Percentiles rank a stretch among this genome's conserved stretches.
phyloP scores from a whole-genome alignment of 345 rosid species.

The Eucalyptus curtisii region DNA sequence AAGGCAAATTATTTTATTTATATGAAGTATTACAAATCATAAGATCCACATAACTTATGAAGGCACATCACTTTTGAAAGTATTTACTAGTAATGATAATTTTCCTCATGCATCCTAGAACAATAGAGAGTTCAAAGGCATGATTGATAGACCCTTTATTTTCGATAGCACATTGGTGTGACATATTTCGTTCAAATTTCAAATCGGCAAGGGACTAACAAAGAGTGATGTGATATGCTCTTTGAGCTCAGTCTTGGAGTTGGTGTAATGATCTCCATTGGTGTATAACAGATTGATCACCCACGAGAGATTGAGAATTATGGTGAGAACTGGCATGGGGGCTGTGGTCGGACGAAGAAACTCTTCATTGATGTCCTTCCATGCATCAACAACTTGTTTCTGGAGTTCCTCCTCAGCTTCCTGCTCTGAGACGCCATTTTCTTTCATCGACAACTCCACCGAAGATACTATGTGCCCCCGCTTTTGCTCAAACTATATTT shows the following conservation, averaged over 20 bases:
- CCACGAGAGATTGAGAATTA: constrained; percentile 3
- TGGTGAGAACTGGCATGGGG: not conserved
- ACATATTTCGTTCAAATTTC: not conserved
- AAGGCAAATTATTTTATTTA: not conserved
- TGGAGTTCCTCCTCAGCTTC: not conserved
- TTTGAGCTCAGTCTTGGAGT: not conserved
- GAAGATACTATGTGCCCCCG: constrained; percentile 2
- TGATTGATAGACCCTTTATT: not conserved
- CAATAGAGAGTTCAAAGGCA: not conserved
- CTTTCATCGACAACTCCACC: constrained; percentile 17
- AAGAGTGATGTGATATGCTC: not conserved
- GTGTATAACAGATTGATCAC: constrained; percentile 2
- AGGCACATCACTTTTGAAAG: not conserved
- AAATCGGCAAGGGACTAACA: not conserved
- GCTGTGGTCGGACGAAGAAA: not conserved
- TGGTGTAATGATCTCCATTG: constrained; percentile 8
- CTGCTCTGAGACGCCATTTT: not conserved
- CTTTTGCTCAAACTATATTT: not conserved
- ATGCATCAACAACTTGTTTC: not conserved
- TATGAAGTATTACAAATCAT: not conserved
- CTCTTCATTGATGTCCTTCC: constrained; percentile 29
- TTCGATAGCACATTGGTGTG: not conserved
- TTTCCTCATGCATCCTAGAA: not conserved
- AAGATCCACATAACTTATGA: not conserved
- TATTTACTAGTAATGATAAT: not conserved